These are phyloP conservation scores for Lathyrus aphaca DNA, from an alignment of 306 rosid species.

Conservation along the genomic window DNA sequence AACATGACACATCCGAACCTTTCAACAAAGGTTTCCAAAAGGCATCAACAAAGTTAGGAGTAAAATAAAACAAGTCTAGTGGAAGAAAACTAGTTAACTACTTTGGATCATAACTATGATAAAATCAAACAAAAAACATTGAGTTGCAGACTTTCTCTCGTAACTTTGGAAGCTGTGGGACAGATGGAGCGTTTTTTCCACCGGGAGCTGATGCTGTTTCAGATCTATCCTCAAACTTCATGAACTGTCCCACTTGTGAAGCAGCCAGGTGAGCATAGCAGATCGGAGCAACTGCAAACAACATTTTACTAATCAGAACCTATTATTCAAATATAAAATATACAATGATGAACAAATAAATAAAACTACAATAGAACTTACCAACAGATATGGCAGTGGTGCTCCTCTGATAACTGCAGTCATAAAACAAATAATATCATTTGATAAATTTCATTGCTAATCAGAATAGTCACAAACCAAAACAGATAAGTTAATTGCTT, in stretches of 20 bases:
- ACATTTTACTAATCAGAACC: neutral
- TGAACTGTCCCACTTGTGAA: constrained; percentile 69
- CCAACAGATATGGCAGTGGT: constrained; percentile 95
- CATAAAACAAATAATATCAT: neutral
- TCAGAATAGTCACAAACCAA: neutral
- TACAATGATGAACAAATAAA: neutral
- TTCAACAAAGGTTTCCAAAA: neutral
- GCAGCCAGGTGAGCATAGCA: constrained; percentile 97
- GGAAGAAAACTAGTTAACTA: neutral
- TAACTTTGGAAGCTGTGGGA: constrained; percentile 78
- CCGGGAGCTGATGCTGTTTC: constrained; percentile 89
- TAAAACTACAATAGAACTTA: constrained; percentile 19
- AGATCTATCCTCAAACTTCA: constrained; percentile 77
- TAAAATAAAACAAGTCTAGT: neutral
- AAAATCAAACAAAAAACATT: constrained; percentile 46
- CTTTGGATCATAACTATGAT: neutral
- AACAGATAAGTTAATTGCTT: constrained; percentile 32
- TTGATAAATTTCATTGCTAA: neutral
- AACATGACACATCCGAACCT: neutral
- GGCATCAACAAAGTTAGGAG: neutral
- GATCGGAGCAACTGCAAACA: constrained; percentile 81
- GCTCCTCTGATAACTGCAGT: constrained; percentile 84
- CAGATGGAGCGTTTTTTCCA: constrained; percentile 54
- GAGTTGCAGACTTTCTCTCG: constrained; percentile 60
- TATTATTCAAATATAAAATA: neutral